Percentiles rank a stretch among this genome's conserved stretches.
Conservation (phyloP, 169 alveolate species). For the Theileria parva region DNA sequence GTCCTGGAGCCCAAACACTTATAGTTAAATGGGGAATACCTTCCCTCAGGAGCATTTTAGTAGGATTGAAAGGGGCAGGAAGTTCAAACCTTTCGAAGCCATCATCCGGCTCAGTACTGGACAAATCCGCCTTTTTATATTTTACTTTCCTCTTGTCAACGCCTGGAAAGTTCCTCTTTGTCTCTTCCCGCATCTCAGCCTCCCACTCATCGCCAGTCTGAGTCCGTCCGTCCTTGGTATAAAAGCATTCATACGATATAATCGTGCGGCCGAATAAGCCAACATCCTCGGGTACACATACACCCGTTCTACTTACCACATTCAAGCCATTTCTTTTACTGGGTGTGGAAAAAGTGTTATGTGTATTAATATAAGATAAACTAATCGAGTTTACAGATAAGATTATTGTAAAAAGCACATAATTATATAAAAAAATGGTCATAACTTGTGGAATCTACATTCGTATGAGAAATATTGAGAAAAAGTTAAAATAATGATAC, state of each 20-base stretch:
- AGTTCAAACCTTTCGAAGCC: conserved; percentile 41
- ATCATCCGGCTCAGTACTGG: conserved; percentile 13
- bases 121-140: neutral
- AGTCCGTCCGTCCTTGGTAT: conserved; percentile 58
- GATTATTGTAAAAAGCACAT: neutral
- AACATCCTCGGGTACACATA: conserved; percentile 67
- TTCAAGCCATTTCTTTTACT: conserved; percentile 10
- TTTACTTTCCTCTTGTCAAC: conserved; percentile 35
- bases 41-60: conserved; percentile 64
- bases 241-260: conserved; percentile 54
- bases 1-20: conserved; percentile 60
- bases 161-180: conserved; percentile 3
- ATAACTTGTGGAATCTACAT: neutral
- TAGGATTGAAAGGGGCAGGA: conserved; percentile 60
- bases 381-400: neutral
- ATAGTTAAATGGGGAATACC: conserved; percentile 53
- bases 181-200: conserved; percentile 30
- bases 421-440: neutral
- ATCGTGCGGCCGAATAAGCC: conserved; percentile 59
- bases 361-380: neutral
- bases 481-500: no score
- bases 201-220: conserved; percentile 72
- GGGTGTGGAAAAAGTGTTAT: neutral
- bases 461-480: no score
- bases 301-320: conserved; percentile 53